Conservation (phyloP, 108 stramenopile species). For the Skeletonema tropicum region DNA sequence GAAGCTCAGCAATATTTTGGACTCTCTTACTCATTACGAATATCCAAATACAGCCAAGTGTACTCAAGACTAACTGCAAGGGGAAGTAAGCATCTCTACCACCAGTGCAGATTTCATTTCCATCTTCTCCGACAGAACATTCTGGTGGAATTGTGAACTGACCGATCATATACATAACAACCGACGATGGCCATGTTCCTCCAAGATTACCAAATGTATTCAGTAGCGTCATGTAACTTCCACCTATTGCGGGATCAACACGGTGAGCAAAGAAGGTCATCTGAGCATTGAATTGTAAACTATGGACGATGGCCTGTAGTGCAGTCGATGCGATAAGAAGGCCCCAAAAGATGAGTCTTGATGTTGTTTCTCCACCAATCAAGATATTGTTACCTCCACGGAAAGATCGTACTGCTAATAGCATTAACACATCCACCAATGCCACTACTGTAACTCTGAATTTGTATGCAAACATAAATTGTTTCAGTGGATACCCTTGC, state of each 20-base stretch:
- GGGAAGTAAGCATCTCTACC: constrained; percentile 79
- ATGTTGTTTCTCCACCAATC: constrained; percentile 29
- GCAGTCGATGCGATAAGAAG: constrained; percentile 83
- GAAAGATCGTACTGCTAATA: constrained; percentile 51
- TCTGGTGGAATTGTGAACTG: constrained; percentile 54
- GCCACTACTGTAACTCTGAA: constrained; percentile 83
- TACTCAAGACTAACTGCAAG: constrained; percentile 67
- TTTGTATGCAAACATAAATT: constrained; percentile 86
- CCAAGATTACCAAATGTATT: constrained; percentile 97
- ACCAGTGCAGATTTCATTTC: constrained; percentile 56
- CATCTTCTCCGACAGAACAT: constrained; percentile 35
- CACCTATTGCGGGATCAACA: constrained; percentile 98
- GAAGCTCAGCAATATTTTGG: constrained; percentile 64
- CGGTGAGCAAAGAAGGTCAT: constrained; percentile 98
- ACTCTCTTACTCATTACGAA: constrained; percentile 66
- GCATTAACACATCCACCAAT: constrained; percentile 77
- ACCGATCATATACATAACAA: constrained; percentile 84
- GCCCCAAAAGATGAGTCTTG: constrained; percentile 64
- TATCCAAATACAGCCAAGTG: constrained; percentile 77
- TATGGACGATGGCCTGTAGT: constrained; percentile 85
- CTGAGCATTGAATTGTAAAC: constrained; percentile 95
- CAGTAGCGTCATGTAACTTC: constrained; percentile 98
- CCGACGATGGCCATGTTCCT: constrained; percentile 89
- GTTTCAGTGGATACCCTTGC: constrained; percentile 73
- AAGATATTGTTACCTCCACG: constrained; percentile 32